Conservation (phyloP, 2,329 filamentous ascomycete genomes). For the Annulohypoxylon truncatum region DNA sequence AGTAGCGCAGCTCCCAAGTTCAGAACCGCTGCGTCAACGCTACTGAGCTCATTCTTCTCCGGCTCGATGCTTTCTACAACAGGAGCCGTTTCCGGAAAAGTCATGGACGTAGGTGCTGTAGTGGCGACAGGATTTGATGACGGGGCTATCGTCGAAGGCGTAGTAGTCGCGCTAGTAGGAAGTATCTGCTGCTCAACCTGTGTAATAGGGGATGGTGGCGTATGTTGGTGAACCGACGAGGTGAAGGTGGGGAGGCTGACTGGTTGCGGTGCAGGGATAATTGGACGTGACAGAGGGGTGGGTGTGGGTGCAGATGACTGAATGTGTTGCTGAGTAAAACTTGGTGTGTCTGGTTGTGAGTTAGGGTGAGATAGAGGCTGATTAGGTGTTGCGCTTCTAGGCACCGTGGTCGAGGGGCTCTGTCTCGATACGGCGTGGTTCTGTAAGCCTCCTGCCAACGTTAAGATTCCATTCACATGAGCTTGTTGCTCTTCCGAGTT, state of each 20-base stretch:
- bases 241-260: constrained; percentile 47
- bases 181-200: constrained; percentile 24
- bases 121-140: constrained; percentile 12
- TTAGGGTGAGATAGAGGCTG: constrained; percentile 40
- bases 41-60: constrained; percentile 42
- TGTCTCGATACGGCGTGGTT: constrained; percentile 46
- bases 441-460: constrained; percentile 64
- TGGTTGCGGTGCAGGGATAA: constrained; percentile 48
- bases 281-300: constrained; percentile 41
- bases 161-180: constrained; percentile 7
- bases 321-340: constrained; percentile 36
- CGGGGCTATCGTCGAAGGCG: constrained; percentile 10
- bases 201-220: constrained; percentile 15
- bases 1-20: constrained; percentile 45
- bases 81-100: constrained; percentile 5
- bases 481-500: constrained; percentile 70
- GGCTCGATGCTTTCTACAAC: constrained; percentile 17
- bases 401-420: constrained; percentile 33
- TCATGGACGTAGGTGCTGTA: not conserved
- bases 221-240: constrained; percentile 38
- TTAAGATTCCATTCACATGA: constrained; percentile 70
- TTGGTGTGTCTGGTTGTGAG: constrained; percentile 42
- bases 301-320: constrained; percentile 36
- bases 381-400: constrained; percentile 40
- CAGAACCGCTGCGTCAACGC: constrained; percentile 47